phyloP scores from a whole-genome alignment of 1,139 yeast genomes.

The Scheffersomyces titani region DNA sequence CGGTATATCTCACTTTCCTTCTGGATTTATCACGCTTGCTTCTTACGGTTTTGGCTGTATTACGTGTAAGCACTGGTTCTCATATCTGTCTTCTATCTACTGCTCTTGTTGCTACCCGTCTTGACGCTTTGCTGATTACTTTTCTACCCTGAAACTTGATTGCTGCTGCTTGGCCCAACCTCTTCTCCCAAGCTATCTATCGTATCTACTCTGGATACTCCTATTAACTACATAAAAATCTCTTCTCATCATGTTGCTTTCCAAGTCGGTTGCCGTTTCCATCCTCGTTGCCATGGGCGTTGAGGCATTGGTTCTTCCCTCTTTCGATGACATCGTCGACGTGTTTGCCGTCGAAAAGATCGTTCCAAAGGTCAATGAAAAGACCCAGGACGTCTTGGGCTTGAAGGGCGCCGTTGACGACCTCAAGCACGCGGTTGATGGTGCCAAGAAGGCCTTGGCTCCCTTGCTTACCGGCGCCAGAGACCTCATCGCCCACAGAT shows the following conservation, averaged over 20 bases:
- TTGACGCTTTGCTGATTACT: too few relatives aligned
- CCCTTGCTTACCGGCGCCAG: constrained; percentile 27
- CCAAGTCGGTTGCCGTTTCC: constrained; percentile 51
- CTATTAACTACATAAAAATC: not conserved
- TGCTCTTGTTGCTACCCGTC: too few relatives aligned
- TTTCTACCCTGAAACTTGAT: not conserved
- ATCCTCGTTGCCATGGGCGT: constrained; percentile 61
- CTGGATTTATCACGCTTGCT: not conserved
- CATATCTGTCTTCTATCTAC: not conserved
- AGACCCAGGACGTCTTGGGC: not conserved
- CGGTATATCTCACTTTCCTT: not conserved
- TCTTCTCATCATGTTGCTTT: constrained; percentile 38
- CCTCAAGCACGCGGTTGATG: constrained; percentile 2
- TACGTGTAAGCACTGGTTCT: not conserved
- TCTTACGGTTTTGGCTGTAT: not conserved
- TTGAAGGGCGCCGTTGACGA: not conserved
- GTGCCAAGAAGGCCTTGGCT: constrained; percentile 7
- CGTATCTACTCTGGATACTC: not conserved
- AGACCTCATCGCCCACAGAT: constrained; percentile 69
- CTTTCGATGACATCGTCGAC: constrained; percentile 40
- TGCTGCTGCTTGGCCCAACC: too few relatives aligned
- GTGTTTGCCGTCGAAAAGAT: constrained; percentile 23
- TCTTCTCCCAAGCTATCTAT: too few relatives aligned
- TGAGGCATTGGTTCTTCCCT: constrained; percentile 67
- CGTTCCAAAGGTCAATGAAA: not conserved